phyloP scores from a whole-genome alignment of 2,329 filamentous ascomycete species.

The Pseudocercospora ulei region DNA sequence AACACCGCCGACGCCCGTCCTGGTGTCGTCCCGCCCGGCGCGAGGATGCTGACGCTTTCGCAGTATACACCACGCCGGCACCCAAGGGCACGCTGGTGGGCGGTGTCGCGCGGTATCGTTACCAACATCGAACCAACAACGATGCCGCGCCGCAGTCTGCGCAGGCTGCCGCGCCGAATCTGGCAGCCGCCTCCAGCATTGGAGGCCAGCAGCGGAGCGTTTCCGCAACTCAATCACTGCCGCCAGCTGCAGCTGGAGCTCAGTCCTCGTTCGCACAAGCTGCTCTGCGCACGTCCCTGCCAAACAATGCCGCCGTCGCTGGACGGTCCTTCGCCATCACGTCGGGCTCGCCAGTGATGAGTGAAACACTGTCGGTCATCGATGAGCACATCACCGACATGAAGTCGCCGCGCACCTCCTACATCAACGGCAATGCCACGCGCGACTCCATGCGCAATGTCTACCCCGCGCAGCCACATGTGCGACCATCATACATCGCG shows the following conservation, averaged over 20 bases:
- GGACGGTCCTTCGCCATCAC: slow-evolving; percentile 21
- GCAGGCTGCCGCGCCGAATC: slow-evolving; percentile 15
- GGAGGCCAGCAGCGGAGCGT: slow-evolving; percentile 10
- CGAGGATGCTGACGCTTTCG: slow-evolving; percentile 21
- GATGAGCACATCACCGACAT: slow-evolving; percentile 94
- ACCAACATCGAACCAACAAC: slow-evolving; percentile 20
- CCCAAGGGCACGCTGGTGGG: slow-evolving; percentile 32
- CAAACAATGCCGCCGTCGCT: slow-evolving; percentile 12
- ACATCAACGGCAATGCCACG: slow-evolving; percentile 37
- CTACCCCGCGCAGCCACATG: slow-evolving; percentile 64
- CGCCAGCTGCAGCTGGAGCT: slow-evolving; percentile 9
- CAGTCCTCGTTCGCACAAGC: slow-evolving; percentile 19
- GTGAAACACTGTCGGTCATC: slow-evolving; percentile 90
- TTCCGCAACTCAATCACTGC: slow-evolving; percentile 15
- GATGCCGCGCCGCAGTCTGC: slow-evolving; percentile 18
- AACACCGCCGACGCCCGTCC: slow-evolving; percentile 5
- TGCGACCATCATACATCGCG: slow-evolving; percentile 79
- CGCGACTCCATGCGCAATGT: slow-evolving; percentile 57
- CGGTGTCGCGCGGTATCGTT: slow-evolving; percentile 16
- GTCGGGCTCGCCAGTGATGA: slow-evolving; percentile 60
- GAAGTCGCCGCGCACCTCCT: slow-evolving; percentile 46
- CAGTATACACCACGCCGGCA: slow-evolving; percentile 36
- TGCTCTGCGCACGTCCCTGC: slow-evolving; percentile 23
- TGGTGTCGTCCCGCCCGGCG: background rate
- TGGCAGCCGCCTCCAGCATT: slow-evolving; percentile 11